Conservation (phyloP, 169 alveolate species). For the Cyclospora cayetanensis region DNA sequence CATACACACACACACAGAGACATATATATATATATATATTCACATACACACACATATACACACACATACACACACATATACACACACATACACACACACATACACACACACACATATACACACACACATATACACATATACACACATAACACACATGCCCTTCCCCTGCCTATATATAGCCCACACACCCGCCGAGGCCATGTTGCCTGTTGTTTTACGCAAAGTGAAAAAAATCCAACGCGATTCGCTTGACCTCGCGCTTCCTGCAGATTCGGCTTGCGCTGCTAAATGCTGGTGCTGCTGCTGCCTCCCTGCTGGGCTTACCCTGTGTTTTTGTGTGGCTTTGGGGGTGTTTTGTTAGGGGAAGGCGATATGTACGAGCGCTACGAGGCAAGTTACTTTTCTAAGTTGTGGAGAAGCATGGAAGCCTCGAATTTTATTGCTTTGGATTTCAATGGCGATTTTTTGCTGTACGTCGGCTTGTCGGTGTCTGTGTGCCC, state of each 20-base stretch:
- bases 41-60: neutral
- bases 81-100: neutral
- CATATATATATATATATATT: neutral
- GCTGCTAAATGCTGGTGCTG: neutral
- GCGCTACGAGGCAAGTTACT: slow-evolving; percentile 50
- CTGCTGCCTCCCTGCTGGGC: neutral
- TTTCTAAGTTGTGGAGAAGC: slow-evolving; percentile 51
- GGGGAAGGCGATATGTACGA: slow-evolving; percentile 59
- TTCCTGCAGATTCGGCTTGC: neutral
- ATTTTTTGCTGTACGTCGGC: slow-evolving; percentile 62
- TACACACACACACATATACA: too few species aligned
- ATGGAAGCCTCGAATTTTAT: slow-evolving; percentile 48
- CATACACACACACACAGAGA: neutral
- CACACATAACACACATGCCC: too few species aligned
- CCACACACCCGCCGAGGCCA: too few species aligned
- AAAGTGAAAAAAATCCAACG: too few species aligned
- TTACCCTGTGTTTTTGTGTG: neutral
- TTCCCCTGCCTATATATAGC: too few species aligned
- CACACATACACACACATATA: neutral
- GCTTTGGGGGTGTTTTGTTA: neutral
- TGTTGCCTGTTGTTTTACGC: too few species aligned
- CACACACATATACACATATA: too few species aligned
- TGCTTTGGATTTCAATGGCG: slow-evolving; percentile 65
- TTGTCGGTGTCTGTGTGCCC: too few species aligned
- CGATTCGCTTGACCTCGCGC: too few species aligned